These are phyloP conservation scores for Mycena olivaceomarginata DNA, from an alignment of 768 basidiomycete species.

Conservation along the genomic window DNA sequence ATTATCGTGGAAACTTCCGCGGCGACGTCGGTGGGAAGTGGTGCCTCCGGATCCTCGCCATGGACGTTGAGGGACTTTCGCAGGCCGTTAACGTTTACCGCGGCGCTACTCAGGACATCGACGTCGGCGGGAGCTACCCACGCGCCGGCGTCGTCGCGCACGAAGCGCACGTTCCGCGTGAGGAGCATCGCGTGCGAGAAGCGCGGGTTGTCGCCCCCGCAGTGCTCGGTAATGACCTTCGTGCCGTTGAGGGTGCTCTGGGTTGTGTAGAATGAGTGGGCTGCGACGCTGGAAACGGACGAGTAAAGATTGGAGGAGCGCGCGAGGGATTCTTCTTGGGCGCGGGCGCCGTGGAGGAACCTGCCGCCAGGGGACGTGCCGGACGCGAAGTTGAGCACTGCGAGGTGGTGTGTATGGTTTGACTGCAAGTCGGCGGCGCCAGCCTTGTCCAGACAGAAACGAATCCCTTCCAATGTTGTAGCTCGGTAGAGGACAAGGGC, in stretches of 20 bases:
- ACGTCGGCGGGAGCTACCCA: constrained; percentile 66
- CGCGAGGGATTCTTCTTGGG: constrained; percentile 77
- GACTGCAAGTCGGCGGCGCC: not conserved
- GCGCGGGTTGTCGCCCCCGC: constrained; percentile 47
- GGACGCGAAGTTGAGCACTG: constrained; percentile 73
- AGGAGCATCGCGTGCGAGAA: constrained; percentile 75
- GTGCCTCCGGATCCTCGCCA: constrained; percentile 8
- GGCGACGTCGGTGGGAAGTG: constrained; percentile 51
- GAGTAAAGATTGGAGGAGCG: constrained; percentile 72
- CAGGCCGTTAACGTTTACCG: constrained; percentile 69
- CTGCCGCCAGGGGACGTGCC: constrained; percentile 75
- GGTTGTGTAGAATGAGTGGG: constrained; percentile 65
- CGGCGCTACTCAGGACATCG: constrained; percentile 72
- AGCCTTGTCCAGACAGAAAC: not conserved
- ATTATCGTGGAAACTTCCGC: constrained; percentile 70
- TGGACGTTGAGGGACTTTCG: constrained; percentile 35
- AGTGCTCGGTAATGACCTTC: no score
- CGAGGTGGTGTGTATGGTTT: constrained; percentile 61
- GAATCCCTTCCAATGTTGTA: constrained; percentile 3
- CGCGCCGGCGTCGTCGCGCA: constrained; percentile 69
- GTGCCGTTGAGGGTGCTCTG: constrained; percentile 54
- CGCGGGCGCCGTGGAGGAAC: constrained; percentile 71
- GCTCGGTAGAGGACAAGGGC: not conserved
- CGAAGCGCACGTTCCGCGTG: constrained; percentile 65
- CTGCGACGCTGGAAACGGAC: constrained; percentile 64